Evolutionary conservation across 257 asterid genomes (phyloP).

Genomic region (Plantago major): DNA sequence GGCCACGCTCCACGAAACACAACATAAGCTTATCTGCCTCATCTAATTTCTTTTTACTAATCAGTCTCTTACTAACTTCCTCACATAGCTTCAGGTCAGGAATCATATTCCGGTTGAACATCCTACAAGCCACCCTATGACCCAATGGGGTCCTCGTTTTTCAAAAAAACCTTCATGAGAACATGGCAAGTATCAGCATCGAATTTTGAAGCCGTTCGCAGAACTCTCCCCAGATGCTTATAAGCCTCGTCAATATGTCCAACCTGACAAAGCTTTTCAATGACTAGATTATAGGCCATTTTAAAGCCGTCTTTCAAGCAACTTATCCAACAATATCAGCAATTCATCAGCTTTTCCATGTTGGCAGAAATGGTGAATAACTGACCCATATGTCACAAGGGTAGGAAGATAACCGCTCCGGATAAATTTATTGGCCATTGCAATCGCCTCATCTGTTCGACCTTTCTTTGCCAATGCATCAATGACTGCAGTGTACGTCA

Average conservation of each 20-base stretch:
- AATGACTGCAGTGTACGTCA: constrained; percentile 62
- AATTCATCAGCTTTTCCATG: constrained; percentile 56
- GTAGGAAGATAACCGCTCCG: constrained; percentile 80
- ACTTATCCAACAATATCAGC: constrained; percentile 56
- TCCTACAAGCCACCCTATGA: constrained; percentile 83
- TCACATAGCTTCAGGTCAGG: constrained; percentile 84
- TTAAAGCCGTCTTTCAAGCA: constrained; percentile 57
- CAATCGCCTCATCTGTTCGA: constrained; percentile 63
- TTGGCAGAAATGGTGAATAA: constrained; percentile 73
- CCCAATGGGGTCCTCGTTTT: constrained; percentile 56
- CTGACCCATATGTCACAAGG: constrained; percentile 69
- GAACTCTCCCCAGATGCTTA: constrained; percentile 66
- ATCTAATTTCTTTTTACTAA: constrained; percentile 35
- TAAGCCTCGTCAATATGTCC: constrained; percentile 71
- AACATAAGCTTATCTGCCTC: constrained; percentile 91
- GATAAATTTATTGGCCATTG: constrained; percentile 68
- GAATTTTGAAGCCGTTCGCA: constrained; percentile 61
- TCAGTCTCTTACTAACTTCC: constrained; percentile 59
- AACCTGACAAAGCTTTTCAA: constrained; percentile 71
- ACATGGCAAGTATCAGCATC: constrained; percentile 66
- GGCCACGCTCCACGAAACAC: constrained; percentile 77
- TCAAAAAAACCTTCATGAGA: constrained; percentile 64
- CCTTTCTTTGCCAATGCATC: constrained; percentile 67
- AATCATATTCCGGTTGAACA: constrained; percentile 78
- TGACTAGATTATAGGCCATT: constrained; percentile 66